phyloP scores from a whole-genome alignment of 495 filamentous ascomycete genomes.

The Beverwykella pulmonaria region DNA sequence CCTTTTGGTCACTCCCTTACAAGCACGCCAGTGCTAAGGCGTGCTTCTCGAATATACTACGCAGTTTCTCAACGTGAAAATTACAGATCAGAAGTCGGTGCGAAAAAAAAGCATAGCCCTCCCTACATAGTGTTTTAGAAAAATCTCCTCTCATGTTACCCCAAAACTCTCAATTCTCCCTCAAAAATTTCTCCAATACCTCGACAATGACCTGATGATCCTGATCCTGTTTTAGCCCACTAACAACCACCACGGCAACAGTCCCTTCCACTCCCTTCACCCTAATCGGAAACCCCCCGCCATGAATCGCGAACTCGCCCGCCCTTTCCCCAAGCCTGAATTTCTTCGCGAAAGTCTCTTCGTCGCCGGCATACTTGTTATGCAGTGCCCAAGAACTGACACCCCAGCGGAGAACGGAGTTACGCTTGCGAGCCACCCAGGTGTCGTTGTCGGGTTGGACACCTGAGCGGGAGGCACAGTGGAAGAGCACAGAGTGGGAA shows the following conservation, averaged over 20 bases:
- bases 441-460: constrained; percentile 55
- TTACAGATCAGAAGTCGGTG: too few species aligned
- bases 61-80: too few species aligned
- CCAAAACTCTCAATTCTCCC: too few species aligned
- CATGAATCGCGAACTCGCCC: constrained; percentile 73
- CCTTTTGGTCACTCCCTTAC: too few species aligned
- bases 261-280: constrained; percentile 70
- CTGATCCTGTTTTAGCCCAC: constrained; percentile 74
- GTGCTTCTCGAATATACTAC: too few species aligned
- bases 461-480: constrained; percentile 57
- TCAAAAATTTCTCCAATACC: constrained; percentile 54
- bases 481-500: constrained; percentile 61
- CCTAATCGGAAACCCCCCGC: constrained; percentile 69
- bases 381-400: constrained; percentile 66
- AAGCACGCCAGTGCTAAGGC: too few species aligned
- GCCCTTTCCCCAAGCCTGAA: constrained; percentile 54
- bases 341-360: constrained; percentile 60
- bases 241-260: constrained; percentile 72
- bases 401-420: constrained; percentile 69
- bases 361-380: constrained; percentile 60
- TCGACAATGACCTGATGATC: constrained; percentile 75
- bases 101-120: too few species aligned
- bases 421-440: constrained; percentile 59
- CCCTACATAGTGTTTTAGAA: too few species aligned
- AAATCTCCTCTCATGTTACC: too few species aligned